Base-by-base conservation (phyloP, 257 asterid species). In the Echium plantagineum region DNA sequence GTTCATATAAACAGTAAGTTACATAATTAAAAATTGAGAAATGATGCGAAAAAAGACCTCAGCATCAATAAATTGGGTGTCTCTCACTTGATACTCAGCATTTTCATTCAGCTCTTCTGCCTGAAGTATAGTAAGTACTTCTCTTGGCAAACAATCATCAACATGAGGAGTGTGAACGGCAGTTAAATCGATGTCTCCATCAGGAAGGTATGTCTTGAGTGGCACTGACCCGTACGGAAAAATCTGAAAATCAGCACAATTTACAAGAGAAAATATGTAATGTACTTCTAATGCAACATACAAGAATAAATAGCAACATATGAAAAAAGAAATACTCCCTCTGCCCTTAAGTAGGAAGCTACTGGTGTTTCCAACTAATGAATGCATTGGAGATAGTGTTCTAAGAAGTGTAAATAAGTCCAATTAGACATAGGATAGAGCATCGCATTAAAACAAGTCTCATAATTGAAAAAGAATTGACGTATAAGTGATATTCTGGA, bases 171-270 rank as follows among this genome's bases (percentile, higher is more conserved):
- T 75, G 70, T 69, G 70, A 51, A 93, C 72, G 68, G 74, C 75
- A 12, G 99, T 93, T 66, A 93, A 66, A 72, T 93, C 99, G 48
- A 93, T 93, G 76, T 93, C 99, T 62, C 97, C 99, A 35, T 89
- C 97, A 7, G 99, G 97, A 61, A 93, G 81, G 69, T 81, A 93
- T 0, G 99, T 89, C 87, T 84, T 93, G 38, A 93, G 86, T 15
- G 99, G 99, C 69, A 93, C 94, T 17, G 99, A 93, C 17, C 99
- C 99, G 68, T 89, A 93, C 13, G 97, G 66, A 65, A 86, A 79
- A 26, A 79, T 91, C 99, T 93, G 68, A 58, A 0, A 17, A 56
- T 56, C 18, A 21, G 8, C 5, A 55, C 35, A 65, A 31, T 21
- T 62, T 28, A 28, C 55, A 58, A 63, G 58, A 12, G 57, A 57